Base-by-base conservation (phyloP, 1,284 basidiomycete species). In the Phellinidium pouzarii region DNA sequence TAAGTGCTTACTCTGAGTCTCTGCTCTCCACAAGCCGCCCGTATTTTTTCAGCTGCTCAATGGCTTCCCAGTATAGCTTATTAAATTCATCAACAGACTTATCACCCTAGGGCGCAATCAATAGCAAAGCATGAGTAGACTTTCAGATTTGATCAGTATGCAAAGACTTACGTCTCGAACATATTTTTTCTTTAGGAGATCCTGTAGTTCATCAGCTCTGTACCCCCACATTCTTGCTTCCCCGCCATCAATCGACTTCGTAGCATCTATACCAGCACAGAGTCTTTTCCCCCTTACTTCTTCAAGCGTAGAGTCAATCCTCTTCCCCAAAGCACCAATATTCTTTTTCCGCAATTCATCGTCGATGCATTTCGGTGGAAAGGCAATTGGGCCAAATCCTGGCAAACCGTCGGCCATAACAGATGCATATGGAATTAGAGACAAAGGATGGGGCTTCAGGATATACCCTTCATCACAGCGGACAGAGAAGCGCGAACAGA, bases 341-440 rank as follows among this genome's bases (percentile, higher is more conserved):
- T 87, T 78, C 57, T 79, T 73, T 68, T 86, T 87, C 63, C 88
- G 80, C 61, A 75, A 80, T 44, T 89, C 89, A 68, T 97, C 93
- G 62, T 90, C 86, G 37, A 82, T 71, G 66, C 94, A 97, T 29
- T 74, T 73, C 20, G 91, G 89, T 8, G 91, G 78, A 58, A 95
- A 76, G 5, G 86, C 87, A 36, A 92, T 75, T 44, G 88, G 80
- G 6, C 89, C 88, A 22, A 92, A 65, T 12, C 80, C 80, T 8
- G 92, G 91, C 44, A 94, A 62, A 19, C 92, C 91, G 68, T 93
- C 79, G 27, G 82, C 62, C 8, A 71, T 56, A 26, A 65, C 60
- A 26, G 74, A 74, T 48, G 47, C 52, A 36, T 47, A 37, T 55
- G 80, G 74, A 9, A 86, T 65, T 58, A 78, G 75, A 29, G 74